Base-by-base conservation (phyloP, 768 basidiomycete species). In the Boletellus ananas region DNA sequence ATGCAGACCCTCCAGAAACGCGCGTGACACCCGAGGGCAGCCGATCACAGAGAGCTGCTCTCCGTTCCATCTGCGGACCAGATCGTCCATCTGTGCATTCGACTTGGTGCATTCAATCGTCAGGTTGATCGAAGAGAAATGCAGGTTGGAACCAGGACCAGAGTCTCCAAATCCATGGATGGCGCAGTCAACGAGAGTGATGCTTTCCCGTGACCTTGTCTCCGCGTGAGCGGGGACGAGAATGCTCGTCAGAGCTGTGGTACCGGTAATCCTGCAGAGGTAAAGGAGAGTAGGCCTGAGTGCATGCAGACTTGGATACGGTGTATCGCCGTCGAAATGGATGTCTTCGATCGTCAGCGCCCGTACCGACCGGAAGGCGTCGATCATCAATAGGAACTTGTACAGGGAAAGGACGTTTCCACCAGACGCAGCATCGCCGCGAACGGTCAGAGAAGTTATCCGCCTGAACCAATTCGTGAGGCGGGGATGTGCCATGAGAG, bases 1-100 rank as follows among this genome's bases (percentile, higher is more conserved):
- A 4, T 40, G 29, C 44, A 54, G 20, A 25, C 44, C 4, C 11
- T 45, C 34, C 4, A 54, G 35, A 38, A 54, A 53, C 13, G 35
- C 1, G 5, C 42, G 34, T 3, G 52, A 36, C 34, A 55, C 7
- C 29, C 42, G 23, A 1, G 46, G 46, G 31, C 54, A 54, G 23
- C 33, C n/a, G 6, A 54, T 36, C 14, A 54, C 21, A 9, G 46
- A 40, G 27, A 55, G 45, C 2, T 25, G 14, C 17, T 41, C 34
- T 20, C 54, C 54, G 6, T 54, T 33, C 54, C 54, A 55, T 20
- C 34, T 12, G 38, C 25, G 36, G 6, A 55, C 42, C 7, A 55
- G 33, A 21, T 55, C 42, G 40, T 54, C 45, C 29, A 55, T 54
- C 21, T 5, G 17, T 18, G 39, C 23, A 3, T 12, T 16, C 13